Evolutionary conservation across 73 alveolate genomes (phyloP).

Genomic region (Paramecium octaurelia): DNA sequence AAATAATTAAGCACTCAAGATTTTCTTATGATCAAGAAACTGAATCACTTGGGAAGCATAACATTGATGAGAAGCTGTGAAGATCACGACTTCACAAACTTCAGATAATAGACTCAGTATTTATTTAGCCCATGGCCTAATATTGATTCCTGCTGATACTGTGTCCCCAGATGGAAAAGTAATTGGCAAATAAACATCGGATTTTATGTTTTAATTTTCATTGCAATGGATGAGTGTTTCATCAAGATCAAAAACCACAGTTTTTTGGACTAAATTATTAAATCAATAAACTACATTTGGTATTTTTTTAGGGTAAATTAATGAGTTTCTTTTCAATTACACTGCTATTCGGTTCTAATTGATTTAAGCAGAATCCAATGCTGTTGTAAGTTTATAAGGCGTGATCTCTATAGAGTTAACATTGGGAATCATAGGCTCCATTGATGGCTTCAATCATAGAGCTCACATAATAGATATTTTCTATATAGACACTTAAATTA

Average conservation of each 20-base stretch:
- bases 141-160: conserved; percentile 54
- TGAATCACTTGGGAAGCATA: conserved; percentile 69
- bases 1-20: conserved; percentile 65
- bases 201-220: conserved; percentile 15
- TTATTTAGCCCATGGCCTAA: conserved; percentile 49
- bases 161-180: neutral
- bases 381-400: neutral
- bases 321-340: neutral
- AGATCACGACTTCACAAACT: conserved; percentile 68
- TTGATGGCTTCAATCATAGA: neutral
- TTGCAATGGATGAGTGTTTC: conserved; percentile 58
- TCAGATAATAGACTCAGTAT: conserved; percentile 5
- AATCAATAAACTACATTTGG: neutral
- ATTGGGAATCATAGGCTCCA: neutral
- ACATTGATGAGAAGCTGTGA: conserved; percentile 68
- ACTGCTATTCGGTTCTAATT: neutral
- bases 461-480: neutral
- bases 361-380: neutral
- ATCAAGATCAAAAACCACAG: conserved; percentile 53
- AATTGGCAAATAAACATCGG: conserved; percentile 33
- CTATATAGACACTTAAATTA: neutral
- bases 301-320: neutral
- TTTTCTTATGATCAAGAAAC: conserved; percentile 60
- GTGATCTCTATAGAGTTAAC: conserved; percentile 9
- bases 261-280: neutral